A percentile compares a stretch with the other conserved stretches of the same genome.
These are phyloP conservation scores for Leishmania amazonensis DNA, from an alignment of 208 protist species.

Conservation along the genomic window DNA sequence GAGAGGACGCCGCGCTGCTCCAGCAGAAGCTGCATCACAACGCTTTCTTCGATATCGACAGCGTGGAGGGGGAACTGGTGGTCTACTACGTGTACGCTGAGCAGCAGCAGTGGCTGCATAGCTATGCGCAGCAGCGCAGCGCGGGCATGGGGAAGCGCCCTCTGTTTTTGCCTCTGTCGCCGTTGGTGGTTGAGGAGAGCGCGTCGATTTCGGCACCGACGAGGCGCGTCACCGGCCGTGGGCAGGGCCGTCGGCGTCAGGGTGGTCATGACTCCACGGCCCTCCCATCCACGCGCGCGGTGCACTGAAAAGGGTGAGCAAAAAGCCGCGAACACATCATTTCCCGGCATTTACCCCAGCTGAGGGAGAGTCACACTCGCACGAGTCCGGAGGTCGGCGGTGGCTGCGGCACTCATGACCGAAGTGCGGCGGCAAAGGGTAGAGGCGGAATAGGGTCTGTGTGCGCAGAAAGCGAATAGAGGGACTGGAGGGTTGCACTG, in stretches of 20 bases:
- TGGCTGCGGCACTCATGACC: not conserved
- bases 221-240: not conserved
- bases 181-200: slow-evolving; percentile 35
- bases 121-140: slow-evolving; percentile 27
- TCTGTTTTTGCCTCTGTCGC: slow-evolving; percentile 27
- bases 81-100: slow-evolving; percentile 67
- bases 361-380: not conserved
- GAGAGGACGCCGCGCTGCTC: slow-evolving; percentile 39
- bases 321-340: not conserved
- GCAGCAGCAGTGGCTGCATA: slow-evolving; percentile 63
- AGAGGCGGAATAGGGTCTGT: not conserved
- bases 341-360: not conserved
- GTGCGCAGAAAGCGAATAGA: not conserved
- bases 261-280: not conserved
- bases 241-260: not conserved
- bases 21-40: slow-evolving; percentile 52
- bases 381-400: not conserved
- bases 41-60: slow-evolving; percentile 67
- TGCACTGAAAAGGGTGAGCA: not conserved
- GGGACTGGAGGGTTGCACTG: not conserved
- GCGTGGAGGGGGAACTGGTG: slow-evolving; percentile 26
- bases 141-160: slow-evolving; percentile 1
- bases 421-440: not conserved
- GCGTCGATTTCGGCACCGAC: not conserved
- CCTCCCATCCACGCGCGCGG: not conserved